Base-by-base conservation (phyloP, 208 protist genomes). In the Porcisia hertigi region DNA sequence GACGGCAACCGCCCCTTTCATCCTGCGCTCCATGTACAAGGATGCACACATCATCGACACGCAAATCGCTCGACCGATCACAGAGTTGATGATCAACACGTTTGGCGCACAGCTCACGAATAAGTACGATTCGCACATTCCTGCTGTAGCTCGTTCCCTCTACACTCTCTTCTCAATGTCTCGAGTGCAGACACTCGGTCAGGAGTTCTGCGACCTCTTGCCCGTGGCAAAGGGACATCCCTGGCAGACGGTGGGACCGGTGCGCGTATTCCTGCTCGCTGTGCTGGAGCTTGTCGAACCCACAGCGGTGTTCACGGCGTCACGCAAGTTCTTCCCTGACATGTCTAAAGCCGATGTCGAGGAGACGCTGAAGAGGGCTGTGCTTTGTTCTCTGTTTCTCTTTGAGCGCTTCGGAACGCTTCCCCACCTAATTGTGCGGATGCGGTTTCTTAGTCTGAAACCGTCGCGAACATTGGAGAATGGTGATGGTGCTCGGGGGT, bases 131-230 rank as follows among this genome's bases (percentile, higher is more conserved):
- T 53, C 73, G 8, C 80, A 92, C 72, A 82, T 97, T 39, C 69
- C 73, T 11, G 78, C 84, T 6, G 79, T 89, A 36, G 72, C 89
- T n/a, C 80, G 76, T 34, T 87, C 86, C 25, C 53, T 93, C 23
- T 97, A 97, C 77, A 86, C 88, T 12, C 80, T 92, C 25, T 89
- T 88, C 66, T 82, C 91, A 45, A 88, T 95, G 79, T 63, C 86
- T 7, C 69, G 71, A 14, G 84, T 85, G 52, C 93, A 94, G 73
- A 97, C 93, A 14, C 83, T 95, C 12, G 93, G 93, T 2, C 86
- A 97, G 80, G 91, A 97, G 82, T 96, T 96, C 82, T 97, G 93
- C 74, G 89, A 96, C 58, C 23, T 93, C 34, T 86, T 97, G 39
- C 88, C 91, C 34, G 90, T 93, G 12, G 86, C 82, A 1, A 73